Base-by-base conservation (phyloP, 2,329 filamentous ascomycete genomes). In the Hymenoscyphus fructigenus region DNA sequence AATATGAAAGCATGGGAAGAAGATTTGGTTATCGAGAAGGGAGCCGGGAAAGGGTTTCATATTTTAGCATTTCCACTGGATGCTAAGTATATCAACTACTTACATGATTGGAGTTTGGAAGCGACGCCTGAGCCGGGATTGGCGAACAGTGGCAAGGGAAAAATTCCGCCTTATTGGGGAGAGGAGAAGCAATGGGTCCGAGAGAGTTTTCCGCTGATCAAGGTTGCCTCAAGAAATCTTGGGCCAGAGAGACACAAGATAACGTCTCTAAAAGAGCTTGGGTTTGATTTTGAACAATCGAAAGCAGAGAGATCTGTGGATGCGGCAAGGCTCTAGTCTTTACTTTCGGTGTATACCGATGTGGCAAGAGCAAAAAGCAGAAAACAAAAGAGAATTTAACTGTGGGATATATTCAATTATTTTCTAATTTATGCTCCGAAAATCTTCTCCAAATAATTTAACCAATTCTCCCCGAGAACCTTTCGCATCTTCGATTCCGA, bases 381-480 rank as follows among this genome's bases (percentile, higher is more conserved):
- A 50, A 50, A 3, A n/a, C 7, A 9, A 7, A 9, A 47, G 2
- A 5, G 14, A 20, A 2, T n/a, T n/a, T n/a, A n/a, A 17, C 17
- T 47, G n/a, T 23, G 6, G 44, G 10, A 23, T 38, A 17, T 32
- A 2, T 56, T 56, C 26, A 17, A 32, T 20, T 32, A 4, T n/a
- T 17, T 28, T 23, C 23, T 32, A 56, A 32, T 50, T n/a, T 56
- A 56, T 29, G 7, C 26, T 56, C 26, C 26, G 7, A 56, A 69
- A 28, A 79, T 76, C 65, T 74, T 77, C 28, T 78, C 76, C 9
- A 78, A 65, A 60, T 79, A 79, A 12, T 67, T 70, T 7, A 79
- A 64, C 77, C 77, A 78, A 53, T 79, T 79, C 70, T 79, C 77
- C 5, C 53, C 77, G 10, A 78, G 65, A 3, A 79, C 76, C 63